phyloP scores from a whole-genome alignment of 1,284 basidiomycete species.

The Lentinula novae-zelandiae region DNA sequence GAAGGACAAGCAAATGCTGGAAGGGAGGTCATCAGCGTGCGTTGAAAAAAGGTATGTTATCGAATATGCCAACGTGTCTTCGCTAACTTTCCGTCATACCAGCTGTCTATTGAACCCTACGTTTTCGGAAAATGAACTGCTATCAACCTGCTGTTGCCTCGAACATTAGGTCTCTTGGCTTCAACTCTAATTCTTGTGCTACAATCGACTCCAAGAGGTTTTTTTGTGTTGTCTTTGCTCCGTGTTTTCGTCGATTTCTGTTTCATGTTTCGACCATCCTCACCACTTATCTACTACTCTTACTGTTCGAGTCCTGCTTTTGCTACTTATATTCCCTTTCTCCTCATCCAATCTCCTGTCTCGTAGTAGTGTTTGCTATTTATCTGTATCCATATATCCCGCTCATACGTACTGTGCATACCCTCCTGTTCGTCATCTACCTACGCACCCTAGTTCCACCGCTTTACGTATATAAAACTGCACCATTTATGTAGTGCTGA shows the following conservation, averaged over 20 bases:
- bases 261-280: too few species aligned
- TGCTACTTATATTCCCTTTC: too few species aligned
- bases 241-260: neutral
- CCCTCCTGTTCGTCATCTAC: neutral
- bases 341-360: too few species aligned
- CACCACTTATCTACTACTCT: too few species aligned
- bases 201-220: neutral
- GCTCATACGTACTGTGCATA: neutral
- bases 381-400: constrained; percentile 2
- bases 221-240: neutral
- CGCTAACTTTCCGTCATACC: neutral
- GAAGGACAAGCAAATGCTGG: neutral
- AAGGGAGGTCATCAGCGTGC: neutral
- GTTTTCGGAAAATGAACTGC: neutral
- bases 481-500: neutral
- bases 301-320: too few species aligned
- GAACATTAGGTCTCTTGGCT: neutral
- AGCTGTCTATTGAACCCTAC: neutral
- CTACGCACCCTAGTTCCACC: neutral
- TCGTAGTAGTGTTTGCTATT: neutral
- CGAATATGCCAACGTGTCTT: too few species aligned
- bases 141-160: neutral
- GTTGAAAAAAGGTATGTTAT: neutral
- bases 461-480: neutral
- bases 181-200: neutral